Percentiles rank a stretch among this genome's conserved stretches.
Conservation (phyloP, 177 flowering plant genomes). For the Vitis hybrid region DNA sequence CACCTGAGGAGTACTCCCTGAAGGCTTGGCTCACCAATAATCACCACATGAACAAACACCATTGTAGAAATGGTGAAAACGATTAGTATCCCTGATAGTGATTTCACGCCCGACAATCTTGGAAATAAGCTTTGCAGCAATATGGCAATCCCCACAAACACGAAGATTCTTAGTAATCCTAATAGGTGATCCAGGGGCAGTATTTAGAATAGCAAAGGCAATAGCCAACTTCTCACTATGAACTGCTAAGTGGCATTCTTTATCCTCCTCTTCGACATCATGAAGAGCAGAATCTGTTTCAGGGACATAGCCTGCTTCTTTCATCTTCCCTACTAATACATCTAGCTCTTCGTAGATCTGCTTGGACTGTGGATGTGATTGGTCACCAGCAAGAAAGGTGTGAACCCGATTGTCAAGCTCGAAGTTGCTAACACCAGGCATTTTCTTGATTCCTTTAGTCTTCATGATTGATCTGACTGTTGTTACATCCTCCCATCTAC, state of each 20-base stretch:
- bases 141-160: slow-evolving; percentile 63
- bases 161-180: slow-evolving; percentile 65
- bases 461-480: slow-evolving; percentile 46
- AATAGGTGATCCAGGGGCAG: slow-evolving; percentile 39
- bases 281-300: slow-evolving; percentile 60
- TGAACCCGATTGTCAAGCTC: slow-evolving; percentile 43
- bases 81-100: slow-evolving; percentile 44
- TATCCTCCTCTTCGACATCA: slow-evolving; percentile 75
- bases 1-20: neutral
- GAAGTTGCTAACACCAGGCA: slow-evolving; percentile 58
- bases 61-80: slow-evolving; percentile 48
- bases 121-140: slow-evolving; percentile 55
- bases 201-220: slow-evolving; percentile 50
- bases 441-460: slow-evolving; percentile 47
- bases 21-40: slow-evolving; percentile 44
- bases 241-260: slow-evolving; percentile 53
- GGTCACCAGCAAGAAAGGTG: slow-evolving; percentile 63
- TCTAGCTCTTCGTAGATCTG: slow-evolving; percentile 52
- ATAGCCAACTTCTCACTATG: slow-evolving; percentile 70
- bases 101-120: slow-evolving; percentile 44
- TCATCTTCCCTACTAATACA: slow-evolving; percentile 52
- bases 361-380: slow-evolving; percentile 49
- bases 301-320: slow-evolving; percentile 59
- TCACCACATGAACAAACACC: slow-evolving; percentile 65
- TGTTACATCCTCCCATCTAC: slow-evolving; percentile 64